Evolutionary conservation across 495 filamentous ascomycete species (phyloP), one percentile per base, ranked within the genome.

Genomic region (Aspergillus egyptiacus): DNA sequence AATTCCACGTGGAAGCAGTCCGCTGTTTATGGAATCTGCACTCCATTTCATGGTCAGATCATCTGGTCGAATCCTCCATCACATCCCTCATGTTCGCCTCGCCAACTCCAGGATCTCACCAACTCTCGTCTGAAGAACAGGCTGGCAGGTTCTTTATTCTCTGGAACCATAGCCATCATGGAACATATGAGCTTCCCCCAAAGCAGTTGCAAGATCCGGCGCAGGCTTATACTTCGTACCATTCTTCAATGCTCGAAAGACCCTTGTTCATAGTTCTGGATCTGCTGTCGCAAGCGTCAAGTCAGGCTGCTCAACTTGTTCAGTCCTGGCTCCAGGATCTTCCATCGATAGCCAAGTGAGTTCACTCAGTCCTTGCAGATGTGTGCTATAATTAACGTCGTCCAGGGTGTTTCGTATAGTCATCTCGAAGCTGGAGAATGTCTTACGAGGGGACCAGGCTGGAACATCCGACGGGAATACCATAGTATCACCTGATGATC

Each of bases 1-100:
- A 94, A 59, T 91, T 91, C 54, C 93, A 95, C 61, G 89, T 97
- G 18, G 91, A 97, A 64, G 82, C 89, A 27, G 87, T 94, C 37
- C 84, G 86, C 40, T 86, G 81, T 52, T 66, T 97, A 11, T 94
- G 91, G 86, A 80, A 86, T 40, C 68, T 97, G 34, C 88, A 97
- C 55, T 79, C 79, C 0, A 76, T 80, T 7, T 77, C 80, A 24
- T 70, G 68, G 52, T 61, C 68, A n/a, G 70, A 76, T 46, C 73
- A 80, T 53, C 64, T 75, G 20, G 79, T 95, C 13, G 91, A 96
- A 66, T 87, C 87, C 28, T 79, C 87, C 4, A 84, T 95, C 40
- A 81, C 86, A 28, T 75, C 80, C 22, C 65, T 94, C 14, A 85
- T 95, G 75, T 70, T 85, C 23, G 70, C 78, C 34, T 61, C 70